These are phyloP conservation scores for Fraxinus angustifolia DNA, from an alignment of 305 asterid species.

Conservation along the genomic window DNA sequence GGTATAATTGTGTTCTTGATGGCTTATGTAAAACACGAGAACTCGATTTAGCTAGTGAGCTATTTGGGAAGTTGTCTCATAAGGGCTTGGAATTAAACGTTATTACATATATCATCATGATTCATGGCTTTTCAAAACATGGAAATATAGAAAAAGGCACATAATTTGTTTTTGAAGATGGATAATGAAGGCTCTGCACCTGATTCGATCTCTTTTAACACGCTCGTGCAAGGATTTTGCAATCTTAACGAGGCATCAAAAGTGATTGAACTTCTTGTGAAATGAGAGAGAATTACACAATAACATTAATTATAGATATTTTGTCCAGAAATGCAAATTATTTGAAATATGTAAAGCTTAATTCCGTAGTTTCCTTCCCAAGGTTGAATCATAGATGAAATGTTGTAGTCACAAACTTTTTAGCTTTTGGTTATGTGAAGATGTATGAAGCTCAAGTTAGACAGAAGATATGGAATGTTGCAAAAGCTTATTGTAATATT, in stretches of 20 bases:
- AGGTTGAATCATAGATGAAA: background rate
- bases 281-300: constrained; percentile 19
- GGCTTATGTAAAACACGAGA: background rate
- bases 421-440: background rate
- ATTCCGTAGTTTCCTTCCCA: constrained; percentile 28
- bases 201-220: constrained; percentile 27
- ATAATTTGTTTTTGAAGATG: too few species aligned
- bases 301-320: constrained; percentile 22
- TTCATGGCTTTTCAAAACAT: constrained; percentile 24
- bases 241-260: constrained; percentile 1
- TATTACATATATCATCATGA: background rate
- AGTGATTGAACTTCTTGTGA: constrained; percentile 25
- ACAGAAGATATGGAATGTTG: background rate
- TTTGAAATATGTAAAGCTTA: constrained; percentile 23
- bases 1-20: too few species aligned
- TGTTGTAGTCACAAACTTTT: background rate
- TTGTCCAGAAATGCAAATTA: constrained; percentile 15
- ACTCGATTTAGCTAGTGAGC: background rate
- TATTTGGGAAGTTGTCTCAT: background rate
- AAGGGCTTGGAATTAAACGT: background rate
- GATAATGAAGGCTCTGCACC: constrained; percentile 23
- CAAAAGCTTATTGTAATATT: background rate
- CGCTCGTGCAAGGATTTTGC: constrained; percentile 29
- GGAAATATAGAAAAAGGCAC: constrained; percentile 24
- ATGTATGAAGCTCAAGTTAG: background rate